Evolutionary conservation across 805 yeast species (phyloP).

Genomic region (Metschnikowia similis): DNA sequence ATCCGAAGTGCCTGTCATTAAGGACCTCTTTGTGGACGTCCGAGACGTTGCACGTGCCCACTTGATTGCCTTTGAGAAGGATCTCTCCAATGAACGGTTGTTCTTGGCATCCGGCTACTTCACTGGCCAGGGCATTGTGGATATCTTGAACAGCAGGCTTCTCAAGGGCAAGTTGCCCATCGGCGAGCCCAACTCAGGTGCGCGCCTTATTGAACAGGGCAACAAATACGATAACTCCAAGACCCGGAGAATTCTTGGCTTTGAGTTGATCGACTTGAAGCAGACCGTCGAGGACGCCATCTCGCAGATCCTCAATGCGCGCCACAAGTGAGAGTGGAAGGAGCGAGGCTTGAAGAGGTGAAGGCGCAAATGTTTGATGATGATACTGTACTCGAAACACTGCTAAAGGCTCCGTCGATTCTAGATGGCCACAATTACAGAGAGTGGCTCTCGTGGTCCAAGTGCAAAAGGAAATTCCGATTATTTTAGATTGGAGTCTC

Average conservation of each 20-base stretch:
- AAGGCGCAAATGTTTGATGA: too few species aligned
- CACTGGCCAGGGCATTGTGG: conserved; percentile 27
- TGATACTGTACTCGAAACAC: too few species aligned
- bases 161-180: conserved; percentile 42
- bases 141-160: conserved; percentile 35
- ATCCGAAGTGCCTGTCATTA: conserved; percentile 17
- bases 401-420: too few species aligned
- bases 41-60: conserved; percentile 21
- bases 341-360: too few species aligned
- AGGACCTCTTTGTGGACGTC: conserved; percentile 23
- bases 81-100: conserved; percentile 24
- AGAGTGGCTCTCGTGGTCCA: too few species aligned
- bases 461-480: too few species aligned
- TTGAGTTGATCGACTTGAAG: conserved; percentile 35
- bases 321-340: neutral
- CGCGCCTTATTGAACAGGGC: conserved; percentile 8
- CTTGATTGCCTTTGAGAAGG: conserved; percentile 15
- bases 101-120: conserved; percentile 22
- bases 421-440: too few species aligned
- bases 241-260: conserved; percentile 35
- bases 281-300: conserved; percentile 40
- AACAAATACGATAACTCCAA: conserved; percentile 31
- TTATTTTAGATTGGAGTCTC: too few species aligned
- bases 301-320: conserved; percentile 28
- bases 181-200: conserved; percentile 36